Conservation (phyloP, 2,329 filamentous ascomycete genomes). For the Colletotrichum sublineola region DNA sequence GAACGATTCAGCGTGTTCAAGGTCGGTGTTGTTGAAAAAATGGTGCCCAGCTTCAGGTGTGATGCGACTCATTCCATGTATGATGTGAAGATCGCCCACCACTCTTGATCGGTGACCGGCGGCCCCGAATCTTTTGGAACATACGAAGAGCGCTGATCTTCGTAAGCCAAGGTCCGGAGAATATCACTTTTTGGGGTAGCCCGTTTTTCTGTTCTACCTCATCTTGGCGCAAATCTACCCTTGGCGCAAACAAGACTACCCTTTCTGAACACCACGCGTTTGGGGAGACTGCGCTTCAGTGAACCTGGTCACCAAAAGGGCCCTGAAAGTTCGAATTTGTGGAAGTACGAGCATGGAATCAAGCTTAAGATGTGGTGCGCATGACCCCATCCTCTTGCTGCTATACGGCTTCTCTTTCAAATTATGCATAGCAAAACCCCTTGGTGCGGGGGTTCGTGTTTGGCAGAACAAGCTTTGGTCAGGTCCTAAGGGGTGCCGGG, state of each 20-base stretch:
- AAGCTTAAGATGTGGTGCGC: conserved; percentile 25
- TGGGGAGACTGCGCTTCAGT: conserved; percentile 28
- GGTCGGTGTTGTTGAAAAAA: conserved; percentile 12
- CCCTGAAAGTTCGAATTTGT: background rate
- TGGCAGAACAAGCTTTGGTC: conserved; percentile 26
- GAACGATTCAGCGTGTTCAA: conserved; percentile 6
- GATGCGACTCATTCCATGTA: conserved; percentile 26
- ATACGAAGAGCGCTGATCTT: background rate
- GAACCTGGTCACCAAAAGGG: background rate
- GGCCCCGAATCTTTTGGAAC: conserved; percentile 7
- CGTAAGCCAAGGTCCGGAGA: conserved; percentile 20
- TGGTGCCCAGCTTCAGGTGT: background rate
- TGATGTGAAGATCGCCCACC: background rate
- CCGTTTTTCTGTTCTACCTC: conserved; percentile 25
- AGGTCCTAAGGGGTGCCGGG: background rate
- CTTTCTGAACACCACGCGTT: conserved; percentile 18
- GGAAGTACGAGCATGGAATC: conserved; percentile 1
- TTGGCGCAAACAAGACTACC: conserved; percentile 27
- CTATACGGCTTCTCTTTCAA: conserved; percentile 18
- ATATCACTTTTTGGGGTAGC: conserved; percentile 22
- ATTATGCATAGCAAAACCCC: conserved; percentile 26
- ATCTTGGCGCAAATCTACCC: conserved; percentile 4
- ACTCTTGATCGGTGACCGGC: conserved; percentile 10
- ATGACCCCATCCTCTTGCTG: conserved; percentile 2
- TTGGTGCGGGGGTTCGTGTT: conserved; percentile 15